Evolutionary conservation across 2,329 filamentous ascomycete genomes (phyloP).

Genomic region (Claviceps quebecensis): DNA sequence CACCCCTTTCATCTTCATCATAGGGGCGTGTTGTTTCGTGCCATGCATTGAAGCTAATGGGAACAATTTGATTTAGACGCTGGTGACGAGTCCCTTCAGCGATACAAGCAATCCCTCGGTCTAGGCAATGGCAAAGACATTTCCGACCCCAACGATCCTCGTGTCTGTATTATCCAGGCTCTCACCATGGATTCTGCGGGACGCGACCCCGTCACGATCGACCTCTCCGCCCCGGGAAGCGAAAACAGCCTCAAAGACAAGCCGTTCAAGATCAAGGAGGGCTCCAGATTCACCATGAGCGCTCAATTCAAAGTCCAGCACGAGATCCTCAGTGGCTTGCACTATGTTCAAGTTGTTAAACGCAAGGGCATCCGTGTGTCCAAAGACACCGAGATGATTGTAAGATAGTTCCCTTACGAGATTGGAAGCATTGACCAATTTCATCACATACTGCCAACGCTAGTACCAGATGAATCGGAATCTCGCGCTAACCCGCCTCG

Average conservation of each 20-base stretch:
- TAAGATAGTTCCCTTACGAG: slow-evolving; percentile 18
- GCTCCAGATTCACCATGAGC: slow-evolving; percentile 85
- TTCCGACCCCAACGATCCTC: slow-evolving; percentile 65
- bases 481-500: background rate
- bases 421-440: too few relatives aligned
- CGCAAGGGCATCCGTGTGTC: slow-evolving; percentile 72
- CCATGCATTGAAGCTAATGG: background rate
- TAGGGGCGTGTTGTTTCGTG: background rate
- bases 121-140: slow-evolving; percentile 61
- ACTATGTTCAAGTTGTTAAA: slow-evolving; percentile 92
- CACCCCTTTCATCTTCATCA: background rate
- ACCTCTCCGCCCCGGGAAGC: slow-evolving; percentile 61
- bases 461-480: too few relatives aligned
- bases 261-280: slow-evolving; percentile 97
- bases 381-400: slow-evolving; percentile 98
- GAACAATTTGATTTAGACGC: slow-evolving; percentile 29
- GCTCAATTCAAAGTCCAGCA: slow-evolving; percentile 92
- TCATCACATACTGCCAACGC: too few relatives aligned
- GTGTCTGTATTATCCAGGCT: slow-evolving; percentile 85
- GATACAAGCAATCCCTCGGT: slow-evolving; percentile 94
- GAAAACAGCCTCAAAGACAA: slow-evolving; percentile 71
- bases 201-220: slow-evolving; percentile 74
- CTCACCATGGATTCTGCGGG: slow-evolving; percentile 78
- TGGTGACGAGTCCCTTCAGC: slow-evolving; percentile 84
- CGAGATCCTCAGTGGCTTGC: slow-evolving; percentile 85